These are phyloP conservation scores for Pleurotus giganteus DNA, from an alignment of 768 basidiomycete genomes.

Conservation along the genomic window DNA sequence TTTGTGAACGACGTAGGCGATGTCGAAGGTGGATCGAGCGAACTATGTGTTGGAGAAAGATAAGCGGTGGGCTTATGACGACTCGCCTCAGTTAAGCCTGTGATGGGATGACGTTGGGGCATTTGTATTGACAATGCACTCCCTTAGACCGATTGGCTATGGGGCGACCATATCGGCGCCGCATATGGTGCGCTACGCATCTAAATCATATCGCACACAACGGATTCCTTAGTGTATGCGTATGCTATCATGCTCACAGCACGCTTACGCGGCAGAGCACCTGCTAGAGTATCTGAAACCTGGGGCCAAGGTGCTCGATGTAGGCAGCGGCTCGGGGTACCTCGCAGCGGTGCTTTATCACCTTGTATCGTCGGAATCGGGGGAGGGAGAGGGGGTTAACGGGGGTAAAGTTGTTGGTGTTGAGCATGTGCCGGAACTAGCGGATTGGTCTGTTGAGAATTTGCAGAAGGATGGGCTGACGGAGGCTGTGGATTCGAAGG, in stretches of 20 bases:
- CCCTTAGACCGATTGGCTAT: conserved; percentile 68
- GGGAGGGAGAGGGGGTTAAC: conserved; percentile 27
- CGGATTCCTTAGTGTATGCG: neutral
- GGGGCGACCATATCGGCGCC: conserved; percentile 95
- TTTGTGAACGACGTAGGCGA: conserved; percentile 44
- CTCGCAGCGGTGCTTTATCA: conserved; percentile 79
- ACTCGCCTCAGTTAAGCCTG: conserved; percentile 67
- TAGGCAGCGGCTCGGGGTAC: conserved; percentile 89
- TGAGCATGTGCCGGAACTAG: conserved; percentile 84
- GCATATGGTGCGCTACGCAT: conserved; percentile 73
- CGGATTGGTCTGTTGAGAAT: conserved; percentile 68
- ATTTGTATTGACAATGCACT: neutral
- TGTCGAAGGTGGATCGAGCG: conserved; percentile 65
- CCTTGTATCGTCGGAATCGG: conserved; percentile 44
- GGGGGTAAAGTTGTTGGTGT: conserved; percentile 78
- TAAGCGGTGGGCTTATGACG: conserved; percentile 60
- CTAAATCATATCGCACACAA: neutral
- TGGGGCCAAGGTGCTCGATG: conserved; percentile 79
- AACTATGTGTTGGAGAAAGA: conserved; percentile 54
- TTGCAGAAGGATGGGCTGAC: conserved; percentile 65
- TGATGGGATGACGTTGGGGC: neutral
- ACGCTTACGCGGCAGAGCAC: conserved; percentile 82
- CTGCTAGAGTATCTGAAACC: conserved; percentile 70
- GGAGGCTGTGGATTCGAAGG: conserved; percentile 45
- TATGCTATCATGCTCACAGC: conserved; percentile 37